Conservation (phyloP, 2,329 filamentous ascomycete genomes). For the Pseudogymnoascus sp. region DNA sequence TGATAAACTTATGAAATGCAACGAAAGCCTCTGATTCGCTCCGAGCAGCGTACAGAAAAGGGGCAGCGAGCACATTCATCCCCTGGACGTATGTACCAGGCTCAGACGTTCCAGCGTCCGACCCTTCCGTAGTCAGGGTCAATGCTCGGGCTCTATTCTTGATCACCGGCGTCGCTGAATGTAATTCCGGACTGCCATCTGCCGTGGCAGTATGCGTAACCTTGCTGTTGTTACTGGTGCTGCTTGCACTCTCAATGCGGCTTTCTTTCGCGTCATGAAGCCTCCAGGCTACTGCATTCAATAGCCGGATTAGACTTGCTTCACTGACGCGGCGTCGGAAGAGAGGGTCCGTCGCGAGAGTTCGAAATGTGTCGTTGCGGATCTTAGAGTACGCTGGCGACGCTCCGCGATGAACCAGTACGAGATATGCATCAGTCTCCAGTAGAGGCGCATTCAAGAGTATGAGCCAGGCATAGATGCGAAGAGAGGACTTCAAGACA, state of each 20-base stretch:
- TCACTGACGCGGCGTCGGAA: constrained; percentile 94
- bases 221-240: constrained; percentile 10
- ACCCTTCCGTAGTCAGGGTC: constrained; percentile 55
- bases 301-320: constrained; percentile 83
- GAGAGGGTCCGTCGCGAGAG: constrained; percentile 90
- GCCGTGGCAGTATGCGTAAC: constrained; percentile 19
- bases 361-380: constrained; percentile 95
- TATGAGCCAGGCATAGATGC: constrained; percentile 95
- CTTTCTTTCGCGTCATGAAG: constrained; percentile 66
- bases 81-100: constrained; percentile 92
- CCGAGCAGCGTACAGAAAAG: constrained; percentile 87
- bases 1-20: constrained; percentile 81
- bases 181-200: constrained; percentile 24
- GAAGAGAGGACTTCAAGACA: constrained; percentile 63
- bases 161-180: constrained; percentile 21
- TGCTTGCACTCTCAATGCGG: constrained; percentile 14
- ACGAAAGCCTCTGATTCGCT: constrained; percentile 94
- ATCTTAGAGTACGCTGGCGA: constrained; percentile 96
- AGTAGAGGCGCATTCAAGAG: constrained; percentile 81
- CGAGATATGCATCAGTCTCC: constrained; percentile 79
- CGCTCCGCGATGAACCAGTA: constrained; percentile 82
- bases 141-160: constrained; percentile 44
- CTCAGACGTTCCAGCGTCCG: constrained; percentile 52
- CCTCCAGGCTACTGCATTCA: constrained; percentile 93
- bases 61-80: constrained; percentile 96